Conservation (phyloP, 108 stramenopile genomes). For the Skeletonema grethae region DNA sequence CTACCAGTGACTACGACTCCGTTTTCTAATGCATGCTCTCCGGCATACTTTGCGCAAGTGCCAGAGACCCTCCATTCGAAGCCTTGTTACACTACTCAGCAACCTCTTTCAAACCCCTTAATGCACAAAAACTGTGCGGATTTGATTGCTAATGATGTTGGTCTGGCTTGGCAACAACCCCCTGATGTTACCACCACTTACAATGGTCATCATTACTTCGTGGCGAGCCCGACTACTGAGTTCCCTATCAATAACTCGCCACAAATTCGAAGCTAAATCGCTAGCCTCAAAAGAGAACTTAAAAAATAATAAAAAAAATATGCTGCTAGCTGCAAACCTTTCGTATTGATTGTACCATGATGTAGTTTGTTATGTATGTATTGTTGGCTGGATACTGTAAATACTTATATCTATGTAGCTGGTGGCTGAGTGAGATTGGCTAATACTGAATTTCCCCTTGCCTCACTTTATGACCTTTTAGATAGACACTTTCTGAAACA, state of each 20-base stretch:
- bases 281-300: background rate
- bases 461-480: too few species aligned
- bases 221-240: constrained; percentile 13
- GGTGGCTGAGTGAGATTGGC: too few species aligned
- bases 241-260: constrained; percentile 15
- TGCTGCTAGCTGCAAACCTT: background rate
- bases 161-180: constrained; percentile 13
- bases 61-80: background rate
- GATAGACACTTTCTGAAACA: too few species aligned
- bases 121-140: constrained; percentile 17
- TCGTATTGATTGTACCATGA: too few species aligned
- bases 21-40: constrained; percentile 3
- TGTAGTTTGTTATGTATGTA: too few species aligned
- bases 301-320: background rate
- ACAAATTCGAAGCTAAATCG: constrained; percentile 23
- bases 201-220: constrained; percentile 16
- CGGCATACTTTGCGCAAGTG: background rate
- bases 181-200: constrained; percentile 12
- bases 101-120: background rate
- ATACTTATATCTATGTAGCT: too few species aligned
- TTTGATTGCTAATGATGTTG: constrained; percentile 13
- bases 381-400: too few species aligned
- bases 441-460: too few species aligned
- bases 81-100: background rate
- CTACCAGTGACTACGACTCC: constrained; percentile 3